Evolutionary conservation across 202 grass and related monocot species (phyloP).

Genomic region (Musa balbisiana): DNA sequence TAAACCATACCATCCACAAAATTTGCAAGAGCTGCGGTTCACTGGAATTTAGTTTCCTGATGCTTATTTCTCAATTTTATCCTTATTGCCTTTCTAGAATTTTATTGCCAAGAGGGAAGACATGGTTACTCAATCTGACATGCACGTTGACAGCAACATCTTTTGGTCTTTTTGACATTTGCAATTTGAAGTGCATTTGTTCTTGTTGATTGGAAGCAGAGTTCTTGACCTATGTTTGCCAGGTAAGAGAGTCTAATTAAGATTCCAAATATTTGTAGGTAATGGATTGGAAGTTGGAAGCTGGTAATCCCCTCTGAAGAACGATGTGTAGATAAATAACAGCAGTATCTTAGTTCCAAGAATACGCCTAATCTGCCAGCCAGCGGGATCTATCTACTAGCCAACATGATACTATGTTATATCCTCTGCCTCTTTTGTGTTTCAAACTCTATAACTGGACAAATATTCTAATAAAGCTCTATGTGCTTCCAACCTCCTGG

Average conservation of each 20-base stretch:
- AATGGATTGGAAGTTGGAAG: constrained; percentile 15
- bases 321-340: background rate
- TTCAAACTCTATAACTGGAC: too few relatives aligned
- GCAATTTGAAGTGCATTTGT: background rate
- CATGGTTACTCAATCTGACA: background rate
- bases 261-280: constrained; percentile 16
- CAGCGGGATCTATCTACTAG: too few relatives aligned
- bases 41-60: background rate
- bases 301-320: background rate
- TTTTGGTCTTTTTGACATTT: background rate
- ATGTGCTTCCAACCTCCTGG: too few relatives aligned
- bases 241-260: too few relatives aligned
- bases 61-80: background rate
- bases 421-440: too few relatives aligned
- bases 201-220: background rate
- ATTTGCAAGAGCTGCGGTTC: too few relatives aligned
- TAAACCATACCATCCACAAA: too few relatives aligned
- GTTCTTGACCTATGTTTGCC: background rate
- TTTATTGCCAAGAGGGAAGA: background rate
- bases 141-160: background rate
- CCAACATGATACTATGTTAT: too few relatives aligned
- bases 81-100: background rate
- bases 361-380: too few relatives aligned
- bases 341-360: background rate
- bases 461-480: too few relatives aligned